Evolutionary conservation across 2,329 filamentous ascomycete genomes (phyloP), one percentile per base, ranked within the genome.

Genomic region (Diaporthe vaccinii): DNA sequence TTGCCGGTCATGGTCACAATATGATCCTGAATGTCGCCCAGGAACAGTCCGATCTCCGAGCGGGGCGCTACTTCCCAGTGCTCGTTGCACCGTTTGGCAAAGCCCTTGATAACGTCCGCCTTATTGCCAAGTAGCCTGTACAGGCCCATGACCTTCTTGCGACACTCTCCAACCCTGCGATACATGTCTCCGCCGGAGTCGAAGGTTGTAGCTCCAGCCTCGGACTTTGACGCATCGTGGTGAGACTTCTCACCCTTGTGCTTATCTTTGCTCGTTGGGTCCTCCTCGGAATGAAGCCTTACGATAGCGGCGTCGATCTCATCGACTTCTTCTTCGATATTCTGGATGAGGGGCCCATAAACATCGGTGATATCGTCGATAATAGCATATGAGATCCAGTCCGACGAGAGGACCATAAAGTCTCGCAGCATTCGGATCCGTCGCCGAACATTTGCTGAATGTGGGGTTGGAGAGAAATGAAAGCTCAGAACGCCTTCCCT

Each of bases 1-100:
- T 98, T 99, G 70, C 94, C 94, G 51, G 96, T 98, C 97, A 99
- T 99, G 77, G 97, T 99, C 79, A 99, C 93, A 79, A 99, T 98
- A 83, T 99, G 97, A 86, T 99, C 97, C 84, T 99, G 97, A 78
- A 99, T 99, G 86, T 99, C 97, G 77, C 97, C 97, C 75, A 99
- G 87, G 84, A 98, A 99, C 72, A 99, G 86, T n/a, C 97, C 97
- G 82, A 99, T 98, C 83, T 99, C 97, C 46, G 94, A 97, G 77
- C 96, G 91, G 15, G 97, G 97, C 8, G 97, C 96, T 75, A 99
- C 94, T 80, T 98, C 94, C 95, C 96, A 99, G 78, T 97, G 94
- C 86, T 99, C 96, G 82, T 98, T 99, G 86, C 97, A 99, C 20
- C 97, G 91, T 86, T 99, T 99, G 7, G 97, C 97, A 81, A 99